A percentile compares a stretch with the other conserved stretches of the same genome.
These are phyloP conservation scores for Pichia deserticola DNA, from an alignment of 805 yeast genomes.

Conservation along the genomic window DNA sequence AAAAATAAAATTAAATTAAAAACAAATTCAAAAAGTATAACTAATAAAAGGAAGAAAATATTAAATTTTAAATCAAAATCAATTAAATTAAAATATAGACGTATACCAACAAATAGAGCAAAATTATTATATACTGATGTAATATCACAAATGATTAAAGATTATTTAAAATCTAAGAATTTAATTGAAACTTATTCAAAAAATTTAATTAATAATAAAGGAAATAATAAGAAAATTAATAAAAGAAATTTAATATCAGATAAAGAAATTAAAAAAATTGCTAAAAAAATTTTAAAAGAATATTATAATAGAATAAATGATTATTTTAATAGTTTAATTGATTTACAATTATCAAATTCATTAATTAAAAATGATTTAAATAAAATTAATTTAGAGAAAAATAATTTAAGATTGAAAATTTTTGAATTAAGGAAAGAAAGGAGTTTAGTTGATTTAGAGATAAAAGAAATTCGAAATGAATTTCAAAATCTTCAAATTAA, in stretches of 20 bases:
- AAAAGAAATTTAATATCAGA: neutral
- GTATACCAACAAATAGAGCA: slow-evolving; percentile 23
- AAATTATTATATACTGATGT: slow-evolving; percentile 29
- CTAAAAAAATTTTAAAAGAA: slow-evolving; percentile 11
- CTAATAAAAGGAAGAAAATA: neutral
- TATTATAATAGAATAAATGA: slow-evolving; percentile 19
- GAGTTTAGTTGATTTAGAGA: slow-evolving; percentile 9
- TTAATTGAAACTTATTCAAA: slow-evolving; percentile 8
- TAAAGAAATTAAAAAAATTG: neutral
- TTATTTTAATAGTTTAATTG: slow-evolving; percentile 29
- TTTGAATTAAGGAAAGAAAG: slow-evolving; percentile 22
- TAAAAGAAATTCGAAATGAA: slow-evolving; percentile 3
- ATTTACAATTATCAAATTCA: slow-evolving; percentile 30
- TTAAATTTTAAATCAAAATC: slow-evolving; percentile 1
- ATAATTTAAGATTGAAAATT: slow-evolving; percentile 24
- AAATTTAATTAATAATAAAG: neutral
- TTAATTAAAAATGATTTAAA: slow-evolving; percentile 24
- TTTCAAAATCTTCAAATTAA: neutral
- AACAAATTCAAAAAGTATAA: neutral
- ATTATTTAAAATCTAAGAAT: slow-evolving; percentile 19
- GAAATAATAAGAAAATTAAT: neutral
- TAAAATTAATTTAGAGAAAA: slow-evolving; percentile 24
- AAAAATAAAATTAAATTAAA: neutral
- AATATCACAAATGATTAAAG: slow-evolving; percentile 24
- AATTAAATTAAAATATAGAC: slow-evolving; percentile 20